These are phyloP conservation scores for Teunomyces kruisii DNA, from an alignment of 805 yeast genomes.

Conservation along the genomic window DNA sequence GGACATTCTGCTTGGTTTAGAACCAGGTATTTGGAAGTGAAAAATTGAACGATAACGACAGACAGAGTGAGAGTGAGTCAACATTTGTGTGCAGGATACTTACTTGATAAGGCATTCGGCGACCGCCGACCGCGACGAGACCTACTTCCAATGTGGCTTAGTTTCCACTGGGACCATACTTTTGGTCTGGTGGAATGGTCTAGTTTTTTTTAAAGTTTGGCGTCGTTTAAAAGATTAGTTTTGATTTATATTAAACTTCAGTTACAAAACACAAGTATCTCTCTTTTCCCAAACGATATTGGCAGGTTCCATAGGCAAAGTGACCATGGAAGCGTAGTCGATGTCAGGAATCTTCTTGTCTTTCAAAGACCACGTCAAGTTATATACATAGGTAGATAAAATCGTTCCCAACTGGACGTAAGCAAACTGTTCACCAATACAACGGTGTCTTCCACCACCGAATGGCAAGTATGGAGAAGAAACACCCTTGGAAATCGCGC, in stretches of 20 bases:
- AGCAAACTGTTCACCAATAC: conserved; percentile 99
- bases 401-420: conserved; percentile 88
- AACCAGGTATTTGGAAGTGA: not conserved
- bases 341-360: conserved; percentile 53
- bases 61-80: not conserved
- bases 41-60: conserved; percentile 4
- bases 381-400: conserved; percentile 70
- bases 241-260: not conserved
- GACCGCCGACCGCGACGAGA: not conserved
- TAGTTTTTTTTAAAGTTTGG: too few relatives aligned
- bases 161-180: not conserved
- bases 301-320: conserved; percentile 82
- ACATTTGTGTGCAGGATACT: not conserved
- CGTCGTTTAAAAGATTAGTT: not conserved
- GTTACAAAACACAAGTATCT: conserved; percentile 22
- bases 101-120: not conserved
- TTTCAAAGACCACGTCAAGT: conserved; percentile 69
- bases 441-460: conserved; percentile 99
- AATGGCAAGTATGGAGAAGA: conserved; percentile 94
- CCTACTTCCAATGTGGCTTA: not conserved
- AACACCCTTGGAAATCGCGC: conserved; percentile 94
- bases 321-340: conserved; percentile 90
- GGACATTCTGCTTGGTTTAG: conserved; percentile 3
- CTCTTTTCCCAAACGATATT: conserved; percentile 71
- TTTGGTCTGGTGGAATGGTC: too few relatives aligned